Base-by-base conservation (phyloP, 2,329 filamentous ascomycete species). In the Trichoderma sp. region DNA sequence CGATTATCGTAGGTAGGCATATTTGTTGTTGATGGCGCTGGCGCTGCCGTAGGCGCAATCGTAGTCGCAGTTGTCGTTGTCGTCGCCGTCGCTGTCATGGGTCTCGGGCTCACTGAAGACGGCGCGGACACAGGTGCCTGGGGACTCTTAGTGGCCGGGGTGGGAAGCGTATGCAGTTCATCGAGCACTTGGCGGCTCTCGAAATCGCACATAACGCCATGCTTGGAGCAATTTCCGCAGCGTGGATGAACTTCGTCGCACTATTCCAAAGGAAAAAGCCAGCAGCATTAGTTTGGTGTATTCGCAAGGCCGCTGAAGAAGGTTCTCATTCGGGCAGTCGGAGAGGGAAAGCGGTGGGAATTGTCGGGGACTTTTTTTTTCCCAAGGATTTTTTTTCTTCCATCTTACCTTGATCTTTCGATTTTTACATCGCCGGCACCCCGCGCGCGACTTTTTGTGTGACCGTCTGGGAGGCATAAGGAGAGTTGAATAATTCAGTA, bases 391-490 rank as follows among this genome's bases (percentile, higher is more conserved):
- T 59, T 55, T 55, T 36, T 69, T 77, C 63, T 80, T 11, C 12
- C 39, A 43, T 57, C 39, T 68, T 23, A 90, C 90, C 87, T 92
- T 92, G 78, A 92, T 91, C 80, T 92, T 92, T 73, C 90, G 84
- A 70, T 84, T 83, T 81, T 92, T 92, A 80, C 90, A 92, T 72
- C 88, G 83, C 73, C 86, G 85, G 76, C 90, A 92, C 59, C 90
- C 90, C 66, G 89, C 87, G 75, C 90, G 86, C 71, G 89, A 91
- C 82, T 92, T 92, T 78, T 91, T 92, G 80, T 92, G 90, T 55
- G 90, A 90, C 78, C 89, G 85, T 77, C 90, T 84, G 34, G 90
- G 89, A 73, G 90, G 88, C 89, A 91, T 91, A 61, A 73, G 79
- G 65, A 72, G 62, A 55, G 39, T 65, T 71, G 74, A 72, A 76